These are phyloP conservation scores for Amaranthus palmeri DNA, from an alignment of 148 eudicot genomes.

Conservation along the genomic window DNA sequence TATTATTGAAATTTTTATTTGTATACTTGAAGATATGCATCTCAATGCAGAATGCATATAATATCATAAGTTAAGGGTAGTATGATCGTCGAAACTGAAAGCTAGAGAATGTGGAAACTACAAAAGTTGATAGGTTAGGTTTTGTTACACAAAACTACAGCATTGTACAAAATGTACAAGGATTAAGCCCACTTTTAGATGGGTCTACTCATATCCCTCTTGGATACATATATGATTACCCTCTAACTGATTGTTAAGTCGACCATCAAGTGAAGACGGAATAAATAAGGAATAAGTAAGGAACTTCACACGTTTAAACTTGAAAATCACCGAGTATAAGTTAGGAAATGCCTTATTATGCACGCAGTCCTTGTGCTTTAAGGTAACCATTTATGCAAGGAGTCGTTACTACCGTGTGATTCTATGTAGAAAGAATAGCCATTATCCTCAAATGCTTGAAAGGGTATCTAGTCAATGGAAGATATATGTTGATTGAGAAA, in stretches of 20 bases:
- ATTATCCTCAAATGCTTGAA: not conserved
- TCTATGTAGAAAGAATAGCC: not conserved
- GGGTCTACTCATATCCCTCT: not conserved
- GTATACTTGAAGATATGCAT: not conserved
- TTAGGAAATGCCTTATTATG: no score
- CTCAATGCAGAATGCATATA: no score
- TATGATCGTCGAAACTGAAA: not conserved
- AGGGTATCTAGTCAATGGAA: not conserved
- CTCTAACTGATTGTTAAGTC: not conserved
- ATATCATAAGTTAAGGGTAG: no score
- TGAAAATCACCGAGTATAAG: no score
- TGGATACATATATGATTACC: not conserved
- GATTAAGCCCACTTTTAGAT: not conserved
- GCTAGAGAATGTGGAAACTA: not conserved
- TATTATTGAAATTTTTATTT: not conserved
- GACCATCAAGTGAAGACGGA: not conserved
- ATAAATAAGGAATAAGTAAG: no score
- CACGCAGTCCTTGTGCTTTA: no score
- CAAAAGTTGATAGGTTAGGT: not conserved
- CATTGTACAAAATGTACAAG: no score
- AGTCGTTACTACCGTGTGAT: not conserved
- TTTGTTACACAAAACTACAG: not conserved
- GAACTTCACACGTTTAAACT: no score
- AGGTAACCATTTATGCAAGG: not conserved
- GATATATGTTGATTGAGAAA: not conserved